These are phyloP conservation scores for Trapa incisa DNA, from an alignment of 345 rosid species.

Conservation along the genomic window DNA sequence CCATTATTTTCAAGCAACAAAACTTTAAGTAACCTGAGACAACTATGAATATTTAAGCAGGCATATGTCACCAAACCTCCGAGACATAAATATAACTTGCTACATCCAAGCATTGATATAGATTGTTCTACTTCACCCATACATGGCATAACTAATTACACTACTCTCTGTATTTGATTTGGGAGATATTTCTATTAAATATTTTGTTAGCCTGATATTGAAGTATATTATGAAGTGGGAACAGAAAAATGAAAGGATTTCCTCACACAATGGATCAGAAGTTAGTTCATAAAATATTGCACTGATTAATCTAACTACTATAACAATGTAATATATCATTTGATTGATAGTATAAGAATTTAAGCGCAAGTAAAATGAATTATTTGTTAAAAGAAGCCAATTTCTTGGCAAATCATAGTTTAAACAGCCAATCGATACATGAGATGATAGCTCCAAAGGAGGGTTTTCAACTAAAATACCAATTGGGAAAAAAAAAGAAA, in stretches of 20 bases:
- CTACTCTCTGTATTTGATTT: neutral
- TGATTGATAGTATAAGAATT: neutral
- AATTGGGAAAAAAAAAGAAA: too few species aligned
- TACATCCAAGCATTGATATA: neutral
- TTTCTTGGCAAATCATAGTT: neutral
- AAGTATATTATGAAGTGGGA: neutral
- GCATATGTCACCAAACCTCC: neutral
- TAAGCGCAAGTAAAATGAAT: neutral
- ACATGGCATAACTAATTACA: neutral
- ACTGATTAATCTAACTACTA: neutral
- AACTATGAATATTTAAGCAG: conserved; percentile 5
- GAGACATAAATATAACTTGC: neutral
- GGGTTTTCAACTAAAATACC: neutral
- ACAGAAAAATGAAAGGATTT: neutral
- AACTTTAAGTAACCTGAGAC: conserved; percentile 61
- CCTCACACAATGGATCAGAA: neutral
- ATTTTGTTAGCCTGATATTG: neutral
- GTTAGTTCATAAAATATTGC: neutral
- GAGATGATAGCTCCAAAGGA: neutral
- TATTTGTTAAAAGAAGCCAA: neutral
- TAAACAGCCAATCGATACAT: neutral
- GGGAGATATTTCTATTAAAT: neutral
- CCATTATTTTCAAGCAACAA: conserved; percentile 75
- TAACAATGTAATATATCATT: neutral
- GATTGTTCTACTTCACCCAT: neutral